Evolutionary conservation across 2,329 filamentous ascomycete species (phyloP).

Genomic region (Xylaria multiplex): DNA sequence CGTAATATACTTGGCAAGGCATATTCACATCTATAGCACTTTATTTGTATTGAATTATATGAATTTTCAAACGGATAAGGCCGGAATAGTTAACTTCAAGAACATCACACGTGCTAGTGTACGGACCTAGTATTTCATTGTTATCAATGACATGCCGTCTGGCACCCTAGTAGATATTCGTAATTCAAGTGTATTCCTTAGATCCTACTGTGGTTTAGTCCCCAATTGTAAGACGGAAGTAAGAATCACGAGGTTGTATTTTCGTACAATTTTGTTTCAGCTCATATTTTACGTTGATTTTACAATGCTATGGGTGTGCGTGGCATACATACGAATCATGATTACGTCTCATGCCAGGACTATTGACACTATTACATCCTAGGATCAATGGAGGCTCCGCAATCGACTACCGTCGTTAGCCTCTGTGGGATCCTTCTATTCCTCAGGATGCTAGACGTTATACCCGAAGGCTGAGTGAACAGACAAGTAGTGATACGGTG

Average conservation of each 20-base stretch:
- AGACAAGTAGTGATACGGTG: background rate
- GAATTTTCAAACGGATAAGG: background rate
- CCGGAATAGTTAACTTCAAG: background rate
- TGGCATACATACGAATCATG: slow-evolving; percentile 14
- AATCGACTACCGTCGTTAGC: background rate
- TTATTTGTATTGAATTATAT: background rate
- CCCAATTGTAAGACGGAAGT: background rate
- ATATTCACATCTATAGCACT: background rate
- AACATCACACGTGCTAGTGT: background rate
- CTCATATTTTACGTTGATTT: background rate
- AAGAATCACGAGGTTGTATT: background rate
- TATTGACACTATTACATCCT: background rate
- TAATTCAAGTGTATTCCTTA: background rate
- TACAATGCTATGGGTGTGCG: background rate
- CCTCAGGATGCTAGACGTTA: background rate
- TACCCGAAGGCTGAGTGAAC: background rate
- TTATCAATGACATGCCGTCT: background rate
- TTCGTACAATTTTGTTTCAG: background rate
- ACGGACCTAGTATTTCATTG: background rate
- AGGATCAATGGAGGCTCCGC: background rate
- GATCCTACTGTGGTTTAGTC: too few relatives aligned
- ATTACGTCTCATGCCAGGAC: slow-evolving; percentile 4
- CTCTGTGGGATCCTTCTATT: background rate
- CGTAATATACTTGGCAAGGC: background rate
- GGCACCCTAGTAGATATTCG: background rate